Percentiles rank a stretch among this genome's conserved stretches.
Conservation (phyloP, 176 grass and related monocot species). For the Thinopyrum elongatum region DNA sequence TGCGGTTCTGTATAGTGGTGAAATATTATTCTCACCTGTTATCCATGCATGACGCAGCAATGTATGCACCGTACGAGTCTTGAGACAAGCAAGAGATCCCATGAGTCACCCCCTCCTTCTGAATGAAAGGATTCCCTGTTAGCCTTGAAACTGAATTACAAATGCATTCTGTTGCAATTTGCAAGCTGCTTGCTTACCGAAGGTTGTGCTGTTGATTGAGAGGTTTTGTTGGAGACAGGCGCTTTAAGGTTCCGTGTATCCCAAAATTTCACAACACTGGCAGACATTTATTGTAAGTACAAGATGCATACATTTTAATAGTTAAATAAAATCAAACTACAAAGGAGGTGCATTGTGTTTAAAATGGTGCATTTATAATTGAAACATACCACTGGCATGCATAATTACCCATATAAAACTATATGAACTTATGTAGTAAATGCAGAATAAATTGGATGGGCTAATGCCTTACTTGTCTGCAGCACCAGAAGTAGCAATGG, state of each 20-base stretch:
- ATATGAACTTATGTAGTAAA: background rate
- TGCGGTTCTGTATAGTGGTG: background rate
- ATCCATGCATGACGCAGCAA: conserved; percentile 93
- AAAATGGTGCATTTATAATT: background rate
- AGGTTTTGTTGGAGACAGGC: conserved; percentile 48
- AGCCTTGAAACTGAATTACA: background rate
- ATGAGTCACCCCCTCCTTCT: conserved; percentile 75
- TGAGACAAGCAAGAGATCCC: conserved; percentile 92
- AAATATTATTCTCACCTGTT: conserved; percentile 52
- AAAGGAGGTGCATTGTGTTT: background rate
- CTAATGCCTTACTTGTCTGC: conserved; percentile 63
- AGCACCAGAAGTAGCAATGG: conserved; percentile 86
- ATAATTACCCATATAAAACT: background rate
- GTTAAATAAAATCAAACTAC: background rate
- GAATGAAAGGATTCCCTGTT: conserved; percentile 6
- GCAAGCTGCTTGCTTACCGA: conserved; percentile 42
- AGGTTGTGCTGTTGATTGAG: conserved; percentile 40
- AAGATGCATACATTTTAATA: background rate
- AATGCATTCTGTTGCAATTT: background rate
- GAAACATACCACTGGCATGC: background rate
- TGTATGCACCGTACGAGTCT: conserved; percentile 64
- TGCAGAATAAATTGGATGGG: conserved; percentile 8
- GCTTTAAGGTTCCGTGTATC: conserved; percentile 80
- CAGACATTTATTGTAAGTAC: background rate
- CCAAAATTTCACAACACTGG: conserved; percentile 92